Base-by-base conservation (phyloP, 2,329 filamentous ascomycete genomes). In the Dactylellina haptotyla region DNA sequence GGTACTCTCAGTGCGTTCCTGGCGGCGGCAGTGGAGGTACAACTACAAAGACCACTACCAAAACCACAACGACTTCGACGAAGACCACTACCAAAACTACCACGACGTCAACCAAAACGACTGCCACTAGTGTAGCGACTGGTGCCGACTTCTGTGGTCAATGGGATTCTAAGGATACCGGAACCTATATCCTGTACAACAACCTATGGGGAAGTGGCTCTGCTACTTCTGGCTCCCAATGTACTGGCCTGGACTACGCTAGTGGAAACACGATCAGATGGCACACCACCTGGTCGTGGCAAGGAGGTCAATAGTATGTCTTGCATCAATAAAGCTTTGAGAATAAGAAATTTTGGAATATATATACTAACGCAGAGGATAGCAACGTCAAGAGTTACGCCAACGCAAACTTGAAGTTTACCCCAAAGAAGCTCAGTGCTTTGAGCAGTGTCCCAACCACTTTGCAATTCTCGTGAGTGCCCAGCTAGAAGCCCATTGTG, bases 201-300 rank as follows among this genome's bases (percentile, higher is more conserved):
- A 72, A 84, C 79, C 80, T 84, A 28, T 85, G 83, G 83, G 83
- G 82, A 74, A 66, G 78, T 43, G 76, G 48, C 32, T 65, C 77
- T 46, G 83, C 82, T 6, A 80, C 78, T 2, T 82, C 82, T 2
- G 84, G 84, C 26, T 81, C 78, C 1, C 83, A 84, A 76, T 85
- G 83, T 79, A 82, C 82, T 23, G 81, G 79, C 26, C 80, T 83
- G 65, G 80, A 82, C 64, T 78, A 80, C 59, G 76, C 82, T 30
- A 79, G 76, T 54, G 80, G 80, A 28, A 78, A 45, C 56, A 80
- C 79, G 3, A 77, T 84, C 14, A 80, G 80, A 56, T 85, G 83
- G 83, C 79, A 81, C 76, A 82, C 83, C 3, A 81, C 77, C 26
- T 83, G 82, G 82, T 76, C 79, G n/a, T 83, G 81, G 81, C 75